Conservation (phyloP, 2,329 filamentous ascomycete genomes). For the Diaporthe australafricana region DNA sequence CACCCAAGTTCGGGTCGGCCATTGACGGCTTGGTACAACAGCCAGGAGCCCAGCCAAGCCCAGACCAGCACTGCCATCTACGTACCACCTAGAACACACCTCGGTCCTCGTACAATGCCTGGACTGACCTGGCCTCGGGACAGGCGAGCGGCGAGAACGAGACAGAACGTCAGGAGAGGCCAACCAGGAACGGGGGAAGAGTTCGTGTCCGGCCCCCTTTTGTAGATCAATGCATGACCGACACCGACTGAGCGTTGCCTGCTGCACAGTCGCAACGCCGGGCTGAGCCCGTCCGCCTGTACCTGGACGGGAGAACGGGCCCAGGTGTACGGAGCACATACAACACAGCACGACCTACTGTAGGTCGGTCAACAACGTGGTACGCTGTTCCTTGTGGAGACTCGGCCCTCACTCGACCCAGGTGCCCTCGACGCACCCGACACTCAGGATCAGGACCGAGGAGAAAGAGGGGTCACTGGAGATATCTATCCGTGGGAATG, state of each 20-base stretch:
- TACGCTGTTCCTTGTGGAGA: neutral
- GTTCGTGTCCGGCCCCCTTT: neutral
- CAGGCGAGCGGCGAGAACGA: neutral
- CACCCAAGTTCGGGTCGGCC: neutral
- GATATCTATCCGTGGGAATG: conserved; percentile 26
- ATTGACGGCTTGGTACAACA: conserved; percentile 8
- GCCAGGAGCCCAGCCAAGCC: neutral
- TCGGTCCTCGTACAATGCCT: conserved; percentile 8
- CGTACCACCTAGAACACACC: conserved; percentile 6
- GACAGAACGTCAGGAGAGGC: neutral
- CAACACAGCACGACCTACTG: no score
- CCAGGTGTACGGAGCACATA: conserved; percentile 14
- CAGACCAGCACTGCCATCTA: neutral
- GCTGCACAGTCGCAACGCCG: neutral
- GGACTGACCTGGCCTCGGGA: neutral
- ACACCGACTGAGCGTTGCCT: no score
- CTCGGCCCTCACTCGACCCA: neutral
- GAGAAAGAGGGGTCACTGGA: conserved; percentile 19
- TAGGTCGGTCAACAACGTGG: conserved; percentile 15
- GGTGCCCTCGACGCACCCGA: neutral
- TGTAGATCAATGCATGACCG: neutral
- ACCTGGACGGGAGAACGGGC: neutral
- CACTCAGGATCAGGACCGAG: neutral
- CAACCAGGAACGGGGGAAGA: neutral
- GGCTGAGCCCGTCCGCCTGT: neutral